Evolutionary conservation across 441 rosid genomes (phyloP).

Genomic region (Daphne laureola): DNA sequence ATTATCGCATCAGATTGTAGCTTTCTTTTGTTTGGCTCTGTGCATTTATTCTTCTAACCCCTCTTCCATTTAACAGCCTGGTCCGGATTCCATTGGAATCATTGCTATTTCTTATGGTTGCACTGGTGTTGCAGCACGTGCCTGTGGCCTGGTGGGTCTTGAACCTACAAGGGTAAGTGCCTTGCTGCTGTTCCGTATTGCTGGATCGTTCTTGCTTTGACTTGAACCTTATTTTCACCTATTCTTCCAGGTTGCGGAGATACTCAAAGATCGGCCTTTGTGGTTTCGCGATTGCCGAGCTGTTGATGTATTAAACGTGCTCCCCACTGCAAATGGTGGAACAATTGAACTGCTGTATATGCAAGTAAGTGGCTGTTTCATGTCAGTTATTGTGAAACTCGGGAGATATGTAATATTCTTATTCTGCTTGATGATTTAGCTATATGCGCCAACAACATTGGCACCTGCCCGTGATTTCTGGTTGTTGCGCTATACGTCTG

Average conservation of each 20-base stretch:
- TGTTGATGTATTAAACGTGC: slow-evolving; percentile 87
- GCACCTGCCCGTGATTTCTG: slow-evolving; percentile 98
- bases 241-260: slow-evolving; percentile 74
- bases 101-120: slow-evolving; percentile 99
- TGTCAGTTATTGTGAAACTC: background rate
- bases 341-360: slow-evolving; percentile 95
- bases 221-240: background rate
- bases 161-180: slow-evolving; percentile 92
- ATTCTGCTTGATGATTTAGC: slow-evolving; percentile 32
- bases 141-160: slow-evolving; percentile 99
- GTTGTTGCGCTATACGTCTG: slow-evolving; percentile 90
- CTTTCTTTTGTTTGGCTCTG: background rate
- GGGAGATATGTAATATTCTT: background rate
- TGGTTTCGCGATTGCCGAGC: slow-evolving; percentile 99
- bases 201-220: slow-evolving; percentile 1
- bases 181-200: background rate
- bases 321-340: slow-evolving; percentile 98
- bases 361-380: slow-evolving; percentile 48
- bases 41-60: slow-evolving; percentile 4
- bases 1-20: too few species aligned
- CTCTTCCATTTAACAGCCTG: slow-evolving; percentile 53
- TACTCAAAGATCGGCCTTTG: slow-evolving; percentile 95
- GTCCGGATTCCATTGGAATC: slow-evolving; percentile 99
- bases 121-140: slow-evolving; percentile 99
- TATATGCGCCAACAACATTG: slow-evolving; percentile 93